Evolutionary conservation across 2,329 filamentous ascomycete genomes (phyloP), one percentile per base, ranked within the genome.

Genomic region (Aspergillus fructus): DNA sequence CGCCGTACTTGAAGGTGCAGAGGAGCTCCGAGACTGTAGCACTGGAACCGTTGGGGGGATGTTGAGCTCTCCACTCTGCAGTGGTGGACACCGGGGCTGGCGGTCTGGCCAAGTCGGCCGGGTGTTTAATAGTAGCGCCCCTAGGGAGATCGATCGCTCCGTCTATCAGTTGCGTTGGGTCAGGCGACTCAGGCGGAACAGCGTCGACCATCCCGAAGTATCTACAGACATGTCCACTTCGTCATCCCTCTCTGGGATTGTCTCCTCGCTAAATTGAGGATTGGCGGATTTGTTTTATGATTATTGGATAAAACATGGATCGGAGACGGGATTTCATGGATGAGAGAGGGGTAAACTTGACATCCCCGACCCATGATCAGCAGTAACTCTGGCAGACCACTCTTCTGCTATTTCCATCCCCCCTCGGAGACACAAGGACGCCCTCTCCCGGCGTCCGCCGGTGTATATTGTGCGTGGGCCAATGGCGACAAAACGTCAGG

Each of bases 21-120:
- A 24, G 23, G 41, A 55, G 49, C 42, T 39, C 24, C 41, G 55
- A 42, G 49, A 55, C 27, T 30, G 27, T 30, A 30, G 48, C 39
- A 58, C 15, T 53, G 59, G 59, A 61, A 59, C 59, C 49, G 59
- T 61, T 59, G 53, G 59, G 59, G 54, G 53, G 41, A 41, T 47
- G 50, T 49, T 49, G 56, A 56, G 53, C 50, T 58, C 49, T 52
- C 53, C 43, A 49, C 53, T 50, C 52, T 46, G 45, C 27, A 23
- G 41, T 48, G 49, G 49, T 53, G 55, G 52, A 56, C 40, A 48
- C 48, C 49, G 24, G 52, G 49, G 49, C 49, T 43, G 52, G 54
- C 49, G 59, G 61, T 61, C 61, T 63, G 43, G 61, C 61, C 61
- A 62, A 62, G 61, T 59, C 61, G 55, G 50, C 53, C 49, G 54